These are phyloP conservation scores for Alternaria brassicae DNA, from an alignment of 2,329 filamentous ascomycete genomes.

Conservation along the genomic window DNA sequence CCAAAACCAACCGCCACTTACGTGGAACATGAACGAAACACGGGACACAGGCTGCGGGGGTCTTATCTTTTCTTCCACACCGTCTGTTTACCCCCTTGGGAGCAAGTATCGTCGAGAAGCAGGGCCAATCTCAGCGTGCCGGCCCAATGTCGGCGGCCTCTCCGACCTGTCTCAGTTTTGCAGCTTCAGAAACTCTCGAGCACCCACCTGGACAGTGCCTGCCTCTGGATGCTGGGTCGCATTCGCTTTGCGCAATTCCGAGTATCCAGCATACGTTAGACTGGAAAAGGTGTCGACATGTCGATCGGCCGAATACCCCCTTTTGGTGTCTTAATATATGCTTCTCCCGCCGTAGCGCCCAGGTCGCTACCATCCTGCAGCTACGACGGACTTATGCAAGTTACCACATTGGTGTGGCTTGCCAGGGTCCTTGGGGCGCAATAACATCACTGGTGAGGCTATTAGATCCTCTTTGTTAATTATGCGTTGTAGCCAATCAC, in stretches of 20 bases:
- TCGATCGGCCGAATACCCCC: constrained; percentile 13
- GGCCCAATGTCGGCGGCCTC: constrained; percentile 6
- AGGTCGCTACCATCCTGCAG: constrained; percentile 9
- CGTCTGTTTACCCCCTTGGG: background rate
- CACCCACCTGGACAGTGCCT: constrained; percentile 3
- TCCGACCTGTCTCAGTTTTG: constrained; percentile 1
- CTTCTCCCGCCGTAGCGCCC: constrained; percentile 9
- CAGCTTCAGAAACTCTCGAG: background rate
- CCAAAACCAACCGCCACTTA: constrained; percentile 2
- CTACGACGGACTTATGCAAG: constrained; percentile 19
- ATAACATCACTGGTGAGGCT: constrained; percentile 3
- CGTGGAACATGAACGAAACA: constrained; percentile 1
- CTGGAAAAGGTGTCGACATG: background rate
- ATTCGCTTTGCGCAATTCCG: background rate
- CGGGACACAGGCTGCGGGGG: background rate
- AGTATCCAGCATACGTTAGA: constrained; percentile 4
- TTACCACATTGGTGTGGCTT: constrained; percentile 13
- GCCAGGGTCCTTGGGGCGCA: constrained; percentile 1
- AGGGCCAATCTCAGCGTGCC: constrained; percentile 2
- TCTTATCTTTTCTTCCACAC: background rate
- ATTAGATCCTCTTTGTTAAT: constrained; percentile 10
- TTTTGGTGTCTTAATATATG: constrained; percentile 16
- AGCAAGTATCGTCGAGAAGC: background rate
- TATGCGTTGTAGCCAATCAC: constrained; percentile 7
- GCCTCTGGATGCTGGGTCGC: background rate